phyloP scores from a whole-genome alignment of 352 stramenopile species.

The Phytophthora fragariaefolia region DNA sequence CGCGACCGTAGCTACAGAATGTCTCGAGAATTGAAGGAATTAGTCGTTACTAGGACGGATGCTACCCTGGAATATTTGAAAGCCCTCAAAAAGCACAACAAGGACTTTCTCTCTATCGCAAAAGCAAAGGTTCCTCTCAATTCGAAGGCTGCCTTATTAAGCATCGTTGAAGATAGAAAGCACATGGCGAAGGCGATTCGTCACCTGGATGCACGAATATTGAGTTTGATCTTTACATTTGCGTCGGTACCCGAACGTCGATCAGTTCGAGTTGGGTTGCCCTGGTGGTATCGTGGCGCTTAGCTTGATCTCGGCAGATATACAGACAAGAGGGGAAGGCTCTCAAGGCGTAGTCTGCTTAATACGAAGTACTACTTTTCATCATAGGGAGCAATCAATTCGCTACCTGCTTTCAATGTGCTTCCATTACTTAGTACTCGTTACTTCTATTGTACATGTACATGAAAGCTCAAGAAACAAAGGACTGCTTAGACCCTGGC shows the following conservation, averaged over 20 bases:
- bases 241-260: background rate
- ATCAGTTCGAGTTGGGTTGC: no score
- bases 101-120: background rate
- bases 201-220: background rate
- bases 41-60: background rate
- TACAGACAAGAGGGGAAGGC: slow-evolving; percentile 44
- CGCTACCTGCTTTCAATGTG: no score
- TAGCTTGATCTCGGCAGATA: no score
- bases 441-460: no score
- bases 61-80: no score
- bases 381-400: no score
- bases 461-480: no score
- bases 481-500: no score
- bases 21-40: background rate
- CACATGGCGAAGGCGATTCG: background rate
- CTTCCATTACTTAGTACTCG: no score
- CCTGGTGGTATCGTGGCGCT: no score
- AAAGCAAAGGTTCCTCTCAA: background rate
- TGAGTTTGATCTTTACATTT: background rate
- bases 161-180: background rate
- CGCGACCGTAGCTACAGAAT: background rate
- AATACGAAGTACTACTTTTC: no score
- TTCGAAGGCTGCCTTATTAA: background rate
- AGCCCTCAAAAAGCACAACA: background rate
- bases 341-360: no score